Percentiles rank a stretch among this genome's conserved stretches.
These are phyloP conservation scores for Verruconis gallopava DNA, from an alignment of 2,329 filamentous ascomycete genomes.

Conservation along the genomic window DNA sequence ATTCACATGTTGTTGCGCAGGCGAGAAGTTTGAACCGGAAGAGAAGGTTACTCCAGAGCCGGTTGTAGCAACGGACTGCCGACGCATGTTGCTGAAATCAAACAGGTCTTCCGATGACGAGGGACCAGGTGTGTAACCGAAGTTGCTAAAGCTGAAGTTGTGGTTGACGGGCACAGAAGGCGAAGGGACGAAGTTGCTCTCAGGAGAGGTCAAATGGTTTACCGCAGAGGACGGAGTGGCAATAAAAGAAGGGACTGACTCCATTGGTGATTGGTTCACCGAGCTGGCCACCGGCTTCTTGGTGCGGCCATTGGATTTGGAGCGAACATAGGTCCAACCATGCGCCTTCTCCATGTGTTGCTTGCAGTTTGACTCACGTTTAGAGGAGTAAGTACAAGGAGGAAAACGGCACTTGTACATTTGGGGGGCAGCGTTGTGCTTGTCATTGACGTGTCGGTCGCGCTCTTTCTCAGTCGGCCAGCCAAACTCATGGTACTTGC, in stretches of 20 bases:
- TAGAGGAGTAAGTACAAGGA: slow-evolving; percentile 85
- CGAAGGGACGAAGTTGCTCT: slow-evolving; percentile 28
- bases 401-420: slow-evolving; percentile 75
- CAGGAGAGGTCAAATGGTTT: slow-evolving; percentile 17
- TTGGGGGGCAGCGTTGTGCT: slow-evolving; percentile 68
- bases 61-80: slow-evolving; percentile 23
- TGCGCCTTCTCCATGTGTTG: slow-evolving; percentile 98
- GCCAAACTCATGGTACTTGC: slow-evolving; percentile 81
- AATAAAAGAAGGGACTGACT: slow-evolving; percentile 22
- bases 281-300: slow-evolving; percentile 22
- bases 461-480: slow-evolving; percentile 98
- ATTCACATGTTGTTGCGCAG: slow-evolving; percentile 20
- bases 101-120: slow-evolving; percentile 20
- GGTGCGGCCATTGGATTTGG: slow-evolving; percentile 78
- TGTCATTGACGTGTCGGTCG: slow-evolving; percentile 91
- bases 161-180: slow-evolving; percentile 25
- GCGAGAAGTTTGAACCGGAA: slow-evolving; percentile 26
- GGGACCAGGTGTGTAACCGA: slow-evolving; percentile 12
- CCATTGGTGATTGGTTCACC: slow-evolving; percentile 1
- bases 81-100: slow-evolving; percentile 14
- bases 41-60: slow-evolving; percentile 25
- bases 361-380: slow-evolving; percentile 93
- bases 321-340: slow-evolving; percentile 78
- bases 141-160: slow-evolving; percentile 16
- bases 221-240: slow-evolving; percentile 23